Percentiles rank a stretch among this genome's conserved stretches.
These are phyloP conservation scores for Aegilops speltoides DNA, from an alignment of 176 grass and related monocot species.

Conservation along the genomic window DNA sequence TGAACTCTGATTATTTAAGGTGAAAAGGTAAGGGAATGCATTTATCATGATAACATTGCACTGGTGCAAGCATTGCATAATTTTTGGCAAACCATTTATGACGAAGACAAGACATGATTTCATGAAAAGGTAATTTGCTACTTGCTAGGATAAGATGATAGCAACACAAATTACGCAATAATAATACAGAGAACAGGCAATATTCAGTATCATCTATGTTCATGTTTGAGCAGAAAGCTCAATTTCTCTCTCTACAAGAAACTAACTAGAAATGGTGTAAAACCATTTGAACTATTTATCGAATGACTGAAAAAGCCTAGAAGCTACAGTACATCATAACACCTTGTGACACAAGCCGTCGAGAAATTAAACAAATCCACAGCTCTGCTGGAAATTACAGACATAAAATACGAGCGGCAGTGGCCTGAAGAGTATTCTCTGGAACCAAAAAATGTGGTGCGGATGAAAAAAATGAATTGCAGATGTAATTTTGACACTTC, in stretches of 20 bases:
- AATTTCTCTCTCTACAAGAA: not conserved
- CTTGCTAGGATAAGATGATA: not conserved
- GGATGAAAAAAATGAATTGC: not conserved
- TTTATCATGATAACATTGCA: not conserved
- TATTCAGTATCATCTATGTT: not conserved
- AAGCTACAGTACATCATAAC: not conserved
- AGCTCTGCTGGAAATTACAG: not conserved
- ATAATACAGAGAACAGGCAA: not conserved
- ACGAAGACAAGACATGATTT: conserved; percentile 18
- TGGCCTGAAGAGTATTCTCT: not conserved
- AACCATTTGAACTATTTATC: conserved; percentile 1
- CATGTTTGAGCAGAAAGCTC: not conserved
- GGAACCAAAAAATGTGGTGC: not conserved
- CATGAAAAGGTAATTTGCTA: not conserved
- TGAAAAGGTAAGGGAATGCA: not conserved
- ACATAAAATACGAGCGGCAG: not conserved
- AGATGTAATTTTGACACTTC: conserved; percentile 10
- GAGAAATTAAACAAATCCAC: not conserved
- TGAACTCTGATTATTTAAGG: not conserved
- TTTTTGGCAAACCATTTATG: not conserved
- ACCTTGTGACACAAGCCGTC: not conserved
- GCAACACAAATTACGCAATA: not conserved
- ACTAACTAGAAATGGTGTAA: not conserved
- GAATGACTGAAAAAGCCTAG: not conserved
- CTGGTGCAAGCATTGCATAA: not conserved